Conservation (phyloP, 2,329 filamentous ascomycete species). For the Sarocladium kiliense region DNA sequence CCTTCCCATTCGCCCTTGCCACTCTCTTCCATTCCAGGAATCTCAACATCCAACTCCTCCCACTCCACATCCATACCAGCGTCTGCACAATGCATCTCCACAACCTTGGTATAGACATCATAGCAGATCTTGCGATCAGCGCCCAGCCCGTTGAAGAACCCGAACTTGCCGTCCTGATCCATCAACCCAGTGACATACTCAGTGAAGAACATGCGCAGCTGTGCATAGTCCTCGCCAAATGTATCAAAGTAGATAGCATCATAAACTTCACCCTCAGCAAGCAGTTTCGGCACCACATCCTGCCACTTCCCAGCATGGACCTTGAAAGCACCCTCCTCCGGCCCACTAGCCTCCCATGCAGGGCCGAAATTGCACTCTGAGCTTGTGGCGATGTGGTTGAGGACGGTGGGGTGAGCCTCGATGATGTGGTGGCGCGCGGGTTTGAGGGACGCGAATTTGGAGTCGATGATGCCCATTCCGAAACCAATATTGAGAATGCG, state of each 20-base stretch:
- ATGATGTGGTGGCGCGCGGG: slow-evolving; percentile 76
- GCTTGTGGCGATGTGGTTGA: slow-evolving; percentile 51
- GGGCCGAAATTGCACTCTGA: slow-evolving; percentile 46
- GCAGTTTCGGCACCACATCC: slow-evolving; percentile 64
- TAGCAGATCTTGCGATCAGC: slow-evolving; percentile 91
- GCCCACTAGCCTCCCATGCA: slow-evolving; percentile 48
- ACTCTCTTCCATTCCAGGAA: slow-evolving; percentile 55
- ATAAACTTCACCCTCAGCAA: slow-evolving; percentile 65
- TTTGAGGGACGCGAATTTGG: slow-evolving; percentile 63
- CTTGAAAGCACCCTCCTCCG: slow-evolving; percentile 63
- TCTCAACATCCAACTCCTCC: slow-evolving; percentile 71
- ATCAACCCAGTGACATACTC: slow-evolving; percentile 81
- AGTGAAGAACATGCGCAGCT: slow-evolving; percentile 80
- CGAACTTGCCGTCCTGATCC: slow-evolving; percentile 67
- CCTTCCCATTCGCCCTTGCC: slow-evolving; percentile 81
- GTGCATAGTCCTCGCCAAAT: slow-evolving; percentile 87
- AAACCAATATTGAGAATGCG: slow-evolving; percentile 82
- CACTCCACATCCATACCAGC: slow-evolving; percentile 87
- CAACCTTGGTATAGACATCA: slow-evolving; percentile 90
- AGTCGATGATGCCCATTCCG: slow-evolving; percentile 85
- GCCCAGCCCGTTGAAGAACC: slow-evolving; percentile 87
- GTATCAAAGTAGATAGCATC: slow-evolving; percentile 97
- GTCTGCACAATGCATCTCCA: slow-evolving; percentile 85
- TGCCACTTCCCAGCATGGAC: slow-evolving; percentile 73
- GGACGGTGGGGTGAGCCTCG: slow-evolving; percentile 76